Conservation (phyloP, 1,284 basidiomycete genomes). For the Ustilago hordei region DNA sequence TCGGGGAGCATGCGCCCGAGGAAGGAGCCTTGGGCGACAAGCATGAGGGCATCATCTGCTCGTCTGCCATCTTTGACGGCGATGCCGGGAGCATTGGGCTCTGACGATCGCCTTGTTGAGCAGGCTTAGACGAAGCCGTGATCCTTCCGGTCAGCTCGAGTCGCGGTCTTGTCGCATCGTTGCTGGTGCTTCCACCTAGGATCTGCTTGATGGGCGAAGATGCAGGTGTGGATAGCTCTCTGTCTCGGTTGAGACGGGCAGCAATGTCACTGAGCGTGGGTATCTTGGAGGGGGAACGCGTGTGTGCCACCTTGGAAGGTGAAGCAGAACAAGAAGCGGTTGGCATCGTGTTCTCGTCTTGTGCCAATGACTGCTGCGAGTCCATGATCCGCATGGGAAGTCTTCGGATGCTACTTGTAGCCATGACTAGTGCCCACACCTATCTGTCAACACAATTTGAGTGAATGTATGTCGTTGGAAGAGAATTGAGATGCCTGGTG, state of each 20-base stretch:
- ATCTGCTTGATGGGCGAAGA: conserved; percentile 29
- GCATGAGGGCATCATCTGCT: not conserved
- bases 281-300: conserved; percentile 37
- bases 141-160: conserved; percentile 49
- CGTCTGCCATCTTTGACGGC: conserved; percentile 13
- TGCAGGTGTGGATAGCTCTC: conserved; percentile 9
- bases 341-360: conserved; percentile 32
- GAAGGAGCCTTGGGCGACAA: conserved; percentile 12
- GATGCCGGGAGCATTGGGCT: conserved; percentile 5
- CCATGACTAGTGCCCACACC: conserved; percentile 5
- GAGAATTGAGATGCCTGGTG: not conserved
- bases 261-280: conserved; percentile 59
- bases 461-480: not conserved
- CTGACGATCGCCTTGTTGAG: conserved; percentile 11
- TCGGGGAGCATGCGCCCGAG: conserved; percentile 28
- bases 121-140: conserved; percentile 25
- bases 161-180: conserved; percentile 16
- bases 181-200: not conserved
- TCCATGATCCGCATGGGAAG: conserved; percentile 19
- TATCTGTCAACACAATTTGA: not conserved
- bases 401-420: conserved; percentile 35
- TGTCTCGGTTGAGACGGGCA: conserved; percentile 45
- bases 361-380: not conserved
- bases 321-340: conserved; percentile 15
- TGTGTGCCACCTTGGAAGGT: not conserved